Base-by-base conservation (phyloP, 2,329 filamentous ascomycete species). In the Paecilomyces fulvus region DNA sequence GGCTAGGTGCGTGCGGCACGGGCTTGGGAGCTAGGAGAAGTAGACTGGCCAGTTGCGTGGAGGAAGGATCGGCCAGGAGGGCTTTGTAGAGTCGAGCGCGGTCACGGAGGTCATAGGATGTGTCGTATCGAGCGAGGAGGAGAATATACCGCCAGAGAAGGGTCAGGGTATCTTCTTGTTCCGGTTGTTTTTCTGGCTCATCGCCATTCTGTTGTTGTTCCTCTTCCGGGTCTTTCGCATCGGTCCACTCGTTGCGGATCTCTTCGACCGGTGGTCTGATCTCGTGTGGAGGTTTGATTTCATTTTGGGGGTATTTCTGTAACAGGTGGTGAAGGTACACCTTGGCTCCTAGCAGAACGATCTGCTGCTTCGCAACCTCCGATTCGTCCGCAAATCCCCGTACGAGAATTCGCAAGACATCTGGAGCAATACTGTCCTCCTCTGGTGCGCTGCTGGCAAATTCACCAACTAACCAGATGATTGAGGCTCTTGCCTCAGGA, bases 391-490 rank as follows among this genome's bases (percentile, higher is more conserved):
- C 79, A 67, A 97, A 99, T 17, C 86, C 87, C 70, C 91, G 92
- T 49, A 91, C 82, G 2, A 99, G 76, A 49, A 97, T 92, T 7
- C 94, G 85, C 31, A 97, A 77, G 6, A 97, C 91, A 66, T 99
- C 94, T 0, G 92, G 86, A 0, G 94, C 94, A 59, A 99, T 92
- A 65, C 95, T 95, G 68, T 94, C 86, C 58, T 92, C 86, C 9
- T 86, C 83, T 56, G 37, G 9, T 43, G 90, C 84, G 2, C 88
- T 73, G 0, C 90, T 90, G 0, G 92, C 85, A 65, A 95, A 97
- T 72, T 99, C 94, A 50, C 94, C 94, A 0, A 97, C 92, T 0
- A 99, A 83, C 94, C 94, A 99, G 64, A 99, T 88, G 60, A 99
- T 96, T 52, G 90, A 96, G 2, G 94, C 94, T 62, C 94, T 83